Conservation (phyloP, 1,284 basidiomycete species). For the Polyporus tsugae region DNA sequence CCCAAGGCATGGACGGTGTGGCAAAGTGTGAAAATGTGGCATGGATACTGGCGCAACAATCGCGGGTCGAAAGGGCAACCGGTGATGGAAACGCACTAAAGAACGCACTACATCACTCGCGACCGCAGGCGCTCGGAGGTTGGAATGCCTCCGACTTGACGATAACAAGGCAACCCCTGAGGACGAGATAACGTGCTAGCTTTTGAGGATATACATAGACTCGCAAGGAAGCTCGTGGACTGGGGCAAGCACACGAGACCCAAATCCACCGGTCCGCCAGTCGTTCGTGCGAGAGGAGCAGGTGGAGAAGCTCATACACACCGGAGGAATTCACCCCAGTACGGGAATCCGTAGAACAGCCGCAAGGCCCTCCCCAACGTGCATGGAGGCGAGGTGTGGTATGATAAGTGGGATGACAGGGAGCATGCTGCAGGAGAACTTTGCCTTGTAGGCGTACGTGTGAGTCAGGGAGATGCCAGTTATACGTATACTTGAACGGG, state of each 20-base stretch:
- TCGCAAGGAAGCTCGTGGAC: neutral
- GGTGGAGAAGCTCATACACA: slow-evolving; percentile 7
- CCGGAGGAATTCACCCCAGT: slow-evolving; percentile 8
- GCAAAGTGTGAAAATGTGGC: neutral
- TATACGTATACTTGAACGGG: slow-evolving; percentile 5
- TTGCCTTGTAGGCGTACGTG: neutral
- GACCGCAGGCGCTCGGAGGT: slow-evolving; percentile 5
- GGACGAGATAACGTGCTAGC: neutral
- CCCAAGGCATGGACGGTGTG: too few relatives aligned
- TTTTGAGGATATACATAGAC: neutral
- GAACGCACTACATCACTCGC: neutral
- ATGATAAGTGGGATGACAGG: slow-evolving; percentile 1
- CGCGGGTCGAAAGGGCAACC: neutral
- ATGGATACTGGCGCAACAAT: neutral
- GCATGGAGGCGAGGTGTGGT: neutral
- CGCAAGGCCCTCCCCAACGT: slow-evolving; percentile 4
- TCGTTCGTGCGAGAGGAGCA: neutral
- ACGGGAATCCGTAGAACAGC: slow-evolving; percentile 2
- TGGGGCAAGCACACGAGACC: neutral
- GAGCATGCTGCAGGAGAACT: neutral
- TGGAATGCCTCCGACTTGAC: neutral
- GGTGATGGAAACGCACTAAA: neutral
- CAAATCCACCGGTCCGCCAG: neutral
- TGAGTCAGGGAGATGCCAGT: neutral
- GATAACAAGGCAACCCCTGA: neutral